Percentiles rank a stretch among this genome's conserved stretches.
Conservation (phyloP, 257 asterid species). For the Capsicum chinense region DNA sequence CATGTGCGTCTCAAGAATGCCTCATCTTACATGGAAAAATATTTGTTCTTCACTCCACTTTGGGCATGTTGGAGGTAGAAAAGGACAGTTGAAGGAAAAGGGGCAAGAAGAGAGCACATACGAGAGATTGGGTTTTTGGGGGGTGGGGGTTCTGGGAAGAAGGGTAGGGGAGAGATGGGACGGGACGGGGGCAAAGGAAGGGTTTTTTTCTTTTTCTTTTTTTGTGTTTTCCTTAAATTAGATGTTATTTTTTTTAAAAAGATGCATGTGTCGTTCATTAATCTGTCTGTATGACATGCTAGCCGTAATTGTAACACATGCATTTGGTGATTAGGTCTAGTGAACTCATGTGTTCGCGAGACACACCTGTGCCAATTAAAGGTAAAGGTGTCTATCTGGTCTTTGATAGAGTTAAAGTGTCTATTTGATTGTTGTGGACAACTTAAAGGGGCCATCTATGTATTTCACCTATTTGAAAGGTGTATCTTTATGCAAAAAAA, state of each 20-base stretch:
- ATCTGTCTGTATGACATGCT: background rate
- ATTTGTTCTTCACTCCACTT: too few relatives aligned
- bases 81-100: too few relatives aligned
- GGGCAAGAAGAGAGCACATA: too few relatives aligned
- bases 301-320: background rate
- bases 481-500: background rate
- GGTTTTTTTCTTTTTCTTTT: too few relatives aligned
- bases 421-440: background rate
- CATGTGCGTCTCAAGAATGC: background rate
- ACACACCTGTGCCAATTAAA: background rate
- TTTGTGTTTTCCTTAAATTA: too few relatives aligned
- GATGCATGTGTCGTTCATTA: background rate
- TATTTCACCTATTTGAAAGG: background rate
- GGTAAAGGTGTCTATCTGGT: background rate
- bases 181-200: too few relatives aligned
- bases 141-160: too few relatives aligned
- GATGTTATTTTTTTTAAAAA: too few relatives aligned
- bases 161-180: too few relatives aligned
- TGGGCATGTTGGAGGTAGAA: too few relatives aligned
- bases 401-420: background rate
- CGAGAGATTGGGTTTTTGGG: too few relatives aligned
- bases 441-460: constrained; percentile 17
- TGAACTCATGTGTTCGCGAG: background rate
- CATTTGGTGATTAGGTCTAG: background rate
- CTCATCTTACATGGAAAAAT: background rate